A percentile compares a stretch with the other conserved stretches of the same genome.
Conservation (phyloP, 78 protist genomes). For the Dictyostelium intermedium region DNA sequence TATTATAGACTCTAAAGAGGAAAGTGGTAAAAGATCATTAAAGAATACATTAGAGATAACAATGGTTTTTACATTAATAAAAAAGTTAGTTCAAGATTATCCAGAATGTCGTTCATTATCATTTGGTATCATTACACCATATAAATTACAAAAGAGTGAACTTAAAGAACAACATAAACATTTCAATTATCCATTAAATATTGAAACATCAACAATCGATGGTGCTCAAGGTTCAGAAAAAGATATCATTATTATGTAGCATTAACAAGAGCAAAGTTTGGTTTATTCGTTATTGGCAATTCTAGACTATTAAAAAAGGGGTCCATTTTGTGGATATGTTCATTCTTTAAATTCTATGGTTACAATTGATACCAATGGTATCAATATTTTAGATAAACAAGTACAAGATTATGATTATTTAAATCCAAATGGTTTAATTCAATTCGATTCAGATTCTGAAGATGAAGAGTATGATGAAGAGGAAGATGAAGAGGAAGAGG, state of each 20-base stretch:
- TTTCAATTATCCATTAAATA: not conserved
- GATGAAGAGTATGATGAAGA: not conserved
- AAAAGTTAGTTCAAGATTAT: not conserved
- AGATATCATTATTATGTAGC: slow-evolving; percentile 89
- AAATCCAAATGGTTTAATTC: not conserved
- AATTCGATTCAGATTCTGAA: not conserved
- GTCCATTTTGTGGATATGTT: not conserved
- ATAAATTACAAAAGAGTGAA: slow-evolving; percentile 22
- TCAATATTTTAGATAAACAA: not conserved
- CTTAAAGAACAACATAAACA: not conserved
- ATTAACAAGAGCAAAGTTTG: slow-evolving; percentile 88
- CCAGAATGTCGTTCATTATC: not conserved
- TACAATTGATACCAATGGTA: not conserved
- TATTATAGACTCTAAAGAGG: not conserved
- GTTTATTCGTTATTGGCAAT: slow-evolving; percentile 82
- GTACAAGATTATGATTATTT: not conserved
- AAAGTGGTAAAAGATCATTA: not conserved
- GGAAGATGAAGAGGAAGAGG: not conserved
- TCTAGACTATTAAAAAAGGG: not conserved
- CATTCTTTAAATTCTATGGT: not conserved
- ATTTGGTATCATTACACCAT: slow-evolving; percentile 31
- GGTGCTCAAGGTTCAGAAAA: slow-evolving; percentile 91
- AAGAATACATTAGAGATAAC: not conserved
- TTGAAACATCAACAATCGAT: slow-evolving; percentile 78
- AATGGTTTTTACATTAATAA: not conserved